A percentile compares a stretch with the other conserved stretches of the same genome.
Conservation (phyloP, 805 yeast species). For the Saccharomyces mikatae region DNA sequence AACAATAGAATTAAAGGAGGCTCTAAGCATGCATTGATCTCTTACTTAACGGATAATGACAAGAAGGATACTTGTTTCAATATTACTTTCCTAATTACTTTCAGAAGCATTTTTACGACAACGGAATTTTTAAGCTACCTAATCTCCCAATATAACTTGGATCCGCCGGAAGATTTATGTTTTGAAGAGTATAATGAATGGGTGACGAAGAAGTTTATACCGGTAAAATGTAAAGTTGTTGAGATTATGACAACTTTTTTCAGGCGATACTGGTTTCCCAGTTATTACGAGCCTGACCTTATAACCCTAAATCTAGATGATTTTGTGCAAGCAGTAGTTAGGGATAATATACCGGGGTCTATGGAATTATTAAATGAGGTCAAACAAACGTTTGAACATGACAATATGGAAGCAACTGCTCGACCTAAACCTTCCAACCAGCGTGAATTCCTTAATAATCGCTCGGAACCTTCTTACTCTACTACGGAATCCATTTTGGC, state of each 20-base stretch:
- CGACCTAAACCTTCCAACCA: neutral
- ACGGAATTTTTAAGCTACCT: constrained; percentile 49
- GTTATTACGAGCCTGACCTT: constrained; percentile 42
- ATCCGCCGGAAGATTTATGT: constrained; percentile 82
- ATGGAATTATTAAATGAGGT: constrained; percentile 25
- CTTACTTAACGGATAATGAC: constrained; percentile 69
- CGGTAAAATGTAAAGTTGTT: constrained; percentile 55
- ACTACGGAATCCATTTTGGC: constrained; percentile 37
- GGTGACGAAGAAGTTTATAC: constrained; percentile 59
- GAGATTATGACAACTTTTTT: constrained; percentile 56
- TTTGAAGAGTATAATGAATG: constrained; percentile 71
- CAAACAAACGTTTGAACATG: neutral
- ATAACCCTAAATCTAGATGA: constrained; percentile 24
- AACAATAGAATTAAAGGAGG: constrained; percentile 77
- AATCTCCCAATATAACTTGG: constrained; percentile 55
- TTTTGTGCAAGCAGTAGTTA: constrained; percentile 33
- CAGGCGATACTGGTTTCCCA: constrained; percentile 58
- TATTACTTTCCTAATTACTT: constrained; percentile 58
- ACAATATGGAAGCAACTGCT: neutral
- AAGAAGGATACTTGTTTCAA: constrained; percentile 52
- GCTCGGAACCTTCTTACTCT: constrained; percentile 5
- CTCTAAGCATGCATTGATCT: constrained; percentile 63
- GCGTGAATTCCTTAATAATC: neutral
- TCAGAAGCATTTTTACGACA: constrained; percentile 63
- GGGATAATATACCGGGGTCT: constrained; percentile 36